Base-by-base conservation (phyloP, 495 filamentous ascomycete species). In the Cercophora sp. region DNA sequence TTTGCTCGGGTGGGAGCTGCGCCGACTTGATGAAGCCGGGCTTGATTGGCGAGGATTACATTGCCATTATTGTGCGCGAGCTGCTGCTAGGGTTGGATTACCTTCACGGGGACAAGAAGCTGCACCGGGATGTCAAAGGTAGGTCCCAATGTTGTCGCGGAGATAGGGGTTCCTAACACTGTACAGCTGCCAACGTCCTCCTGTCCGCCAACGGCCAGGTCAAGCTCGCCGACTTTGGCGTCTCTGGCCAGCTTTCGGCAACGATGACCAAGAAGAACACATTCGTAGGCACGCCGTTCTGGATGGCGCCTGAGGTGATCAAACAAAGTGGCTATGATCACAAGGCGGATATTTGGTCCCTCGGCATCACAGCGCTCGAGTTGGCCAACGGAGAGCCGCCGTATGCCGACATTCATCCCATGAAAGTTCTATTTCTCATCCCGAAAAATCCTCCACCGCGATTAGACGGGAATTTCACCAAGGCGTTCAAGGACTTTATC, bases 181-280 rank as follows among this genome's bases (percentile, higher is more conserved):
- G 2, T 67, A 45, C 51, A 93, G 91, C 91, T 66, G 91, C 91
- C 36, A 96, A 96, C 62, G 80, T 96, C 29, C 78, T 96, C 24
- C 77, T 98, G 5, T 84, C 85, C 23, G 80, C 89, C 23, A 91
- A 86, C 61, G 94, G 93, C 4, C 90, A 96, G 69, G 93, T 98
- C 50, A 98, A 98, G 67, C 74, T 98, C 51, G 93, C 93, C 8
- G 93, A 98, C 70, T 98, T 98, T 71, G 93, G 93, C 37, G 93
- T 98, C 13, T 96, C 92, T 19, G 91, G 92, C 11, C 93, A 98
- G 63, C 77, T 98, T n/a, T 91, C 92, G 19, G 89, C 90, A 1
- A 96, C 93, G n/a, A 97, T 96, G 88, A 96, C 94, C 20, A 96
- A 96, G 72, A 96, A 96, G 69, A 98, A 97, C 63, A 98, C 93